Conservation (phyloP, 768 basidiomycete genomes). For the Tubosaeta sp. region DNA sequence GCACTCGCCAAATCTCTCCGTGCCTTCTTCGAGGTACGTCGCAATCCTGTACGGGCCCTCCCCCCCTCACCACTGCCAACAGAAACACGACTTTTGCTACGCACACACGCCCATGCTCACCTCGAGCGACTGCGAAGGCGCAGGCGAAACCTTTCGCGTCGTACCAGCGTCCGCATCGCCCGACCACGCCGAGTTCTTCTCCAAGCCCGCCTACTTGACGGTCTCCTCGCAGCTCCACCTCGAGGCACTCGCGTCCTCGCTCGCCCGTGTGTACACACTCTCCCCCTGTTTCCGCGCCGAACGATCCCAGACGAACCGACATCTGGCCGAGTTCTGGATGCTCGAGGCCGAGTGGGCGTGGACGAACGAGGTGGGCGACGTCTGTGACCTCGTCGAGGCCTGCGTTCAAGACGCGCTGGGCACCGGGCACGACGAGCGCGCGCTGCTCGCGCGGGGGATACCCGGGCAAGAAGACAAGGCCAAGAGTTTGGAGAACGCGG, state of each 20-base stretch:
- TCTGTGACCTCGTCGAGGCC: constrained; percentile 57
- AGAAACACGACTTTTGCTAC: constrained; percentile 77
- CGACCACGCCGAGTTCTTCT: constrained; percentile 59
- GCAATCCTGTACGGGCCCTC: neutral
- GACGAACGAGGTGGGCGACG: constrained; percentile 39
- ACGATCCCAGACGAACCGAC: constrained; percentile 80
- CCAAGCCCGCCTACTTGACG: constrained; percentile 74
- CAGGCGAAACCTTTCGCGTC: constrained; percentile 85
- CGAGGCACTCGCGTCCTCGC: constrained; percentile 74
- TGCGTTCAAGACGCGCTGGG: constrained; percentile 41
- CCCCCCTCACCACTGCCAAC: constrained; percentile 2
- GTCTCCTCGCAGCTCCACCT: constrained; percentile 97
- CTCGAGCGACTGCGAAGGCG: constrained; percentile 92
- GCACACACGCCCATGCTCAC: constrained; percentile 87
- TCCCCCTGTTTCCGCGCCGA: constrained; percentile 96
- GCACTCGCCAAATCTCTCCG: constrained; percentile 52
- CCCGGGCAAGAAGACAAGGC: constrained; percentile 34
- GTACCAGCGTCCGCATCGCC: constrained; percentile 29
- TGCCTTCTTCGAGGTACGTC: constrained; percentile 66
- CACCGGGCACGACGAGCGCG: constrained; percentile 30
- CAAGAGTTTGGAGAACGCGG: constrained; percentile 35
- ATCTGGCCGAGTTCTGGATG: constrained; percentile 99
- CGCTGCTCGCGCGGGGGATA: constrained; percentile 29
- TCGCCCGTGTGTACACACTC: constrained; percentile 86
- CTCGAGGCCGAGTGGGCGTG: constrained; percentile 92